Evolutionary conservation across 805 yeast genomes (phyloP).

Genomic region (Starmerella powellii): DNA sequence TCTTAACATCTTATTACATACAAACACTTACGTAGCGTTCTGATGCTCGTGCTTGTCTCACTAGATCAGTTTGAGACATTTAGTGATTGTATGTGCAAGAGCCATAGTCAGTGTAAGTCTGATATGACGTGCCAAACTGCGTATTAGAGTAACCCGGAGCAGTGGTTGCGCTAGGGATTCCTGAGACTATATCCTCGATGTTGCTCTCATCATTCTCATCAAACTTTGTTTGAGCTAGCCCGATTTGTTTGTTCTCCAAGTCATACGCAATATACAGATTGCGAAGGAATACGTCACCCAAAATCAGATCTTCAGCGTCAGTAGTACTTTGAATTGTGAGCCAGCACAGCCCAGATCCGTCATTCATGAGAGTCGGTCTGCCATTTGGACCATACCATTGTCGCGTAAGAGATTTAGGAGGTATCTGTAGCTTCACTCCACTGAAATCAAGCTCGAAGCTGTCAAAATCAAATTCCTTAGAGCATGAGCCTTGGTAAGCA

Average conservation of each 20-base stretch:
- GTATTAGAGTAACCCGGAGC: conserved; percentile 13
- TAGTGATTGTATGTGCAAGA: no score
- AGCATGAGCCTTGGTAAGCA: conserved; percentile 29
- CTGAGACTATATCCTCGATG: conserved; percentile 15
- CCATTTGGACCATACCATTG: conserved; percentile 1
- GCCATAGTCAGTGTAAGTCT: background rate
- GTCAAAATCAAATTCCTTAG: conserved; percentile 13
- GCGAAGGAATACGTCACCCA: conserved; percentile 57
- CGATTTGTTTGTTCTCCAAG: conserved; percentile 42
- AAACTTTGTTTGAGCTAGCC: conserved; percentile 40
- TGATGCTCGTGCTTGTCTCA: no score
- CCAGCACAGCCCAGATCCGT: conserved; percentile 15
- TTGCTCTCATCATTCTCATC: conserved; percentile 20
- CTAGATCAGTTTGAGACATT: no score
- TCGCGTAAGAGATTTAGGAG: conserved; percentile 23
- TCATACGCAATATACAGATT: conserved; percentile 57
- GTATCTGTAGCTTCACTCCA: conserved; percentile 39
- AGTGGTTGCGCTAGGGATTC: conserved; percentile 11
- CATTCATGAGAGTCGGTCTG: no score
- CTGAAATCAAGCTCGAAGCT: conserved; percentile 38
- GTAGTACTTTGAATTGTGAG: background rate
- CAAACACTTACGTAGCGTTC: no score
- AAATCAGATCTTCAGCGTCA: conserved; percentile 24
- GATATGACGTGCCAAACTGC: background rate
- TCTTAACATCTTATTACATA: no score